Evolutionary conservation across 108 stramenopile species (phyloP), one percentile per base, ranked within the genome.

Genomic region (Cyclostephanos invisitatus): DNA sequence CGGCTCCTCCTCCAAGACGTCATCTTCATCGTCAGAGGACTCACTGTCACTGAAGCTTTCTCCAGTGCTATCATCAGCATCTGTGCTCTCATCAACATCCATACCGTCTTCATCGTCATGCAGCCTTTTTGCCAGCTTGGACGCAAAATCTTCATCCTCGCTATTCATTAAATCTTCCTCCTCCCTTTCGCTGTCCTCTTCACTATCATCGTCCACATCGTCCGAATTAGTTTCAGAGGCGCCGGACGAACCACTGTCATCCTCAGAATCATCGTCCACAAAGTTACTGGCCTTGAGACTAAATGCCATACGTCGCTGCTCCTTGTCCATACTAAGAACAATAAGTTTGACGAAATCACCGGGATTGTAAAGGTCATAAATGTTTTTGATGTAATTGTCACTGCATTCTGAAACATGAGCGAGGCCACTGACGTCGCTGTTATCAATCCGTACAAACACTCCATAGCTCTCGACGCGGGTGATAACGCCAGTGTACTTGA

Each of bases 271-370:
- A 46, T 93, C 92, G 61, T 87, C 85, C 24, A 74, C 86, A 74
- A 98, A 98, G 70, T 97, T 93, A 79, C 95, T 96, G 3, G 95
- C 85, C 73, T 98, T 98, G 75, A 98, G 77, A 38, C 96, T 92
- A 22, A 98, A 85, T 9, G 85, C 88, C 48, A 94, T 50, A 25
- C 81, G 87, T 48, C 78, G 81, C 21, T 78, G 67, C 44, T 91
- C 89, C 1, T 82, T 86, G 22, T 89, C 87, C 53, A 85, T 85
- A 81, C 94, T 96, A 67, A 97, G 69, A 6, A 97, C 95, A 27
- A 96, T 62, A 2, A 95, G 85, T 85, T 96, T 96, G 44, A 98
- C 98, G 40, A 93, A 73, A 75, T 98, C 98, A 51, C 98, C 98
- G 37, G 88, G 92, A 57, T 91, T 84, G 71, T 97, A 98, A 12